These are phyloP conservation scores for Amphicarpaea edgeworthii DNA, from an alignment of 306 rosid species.

Conservation along the genomic window DNA sequence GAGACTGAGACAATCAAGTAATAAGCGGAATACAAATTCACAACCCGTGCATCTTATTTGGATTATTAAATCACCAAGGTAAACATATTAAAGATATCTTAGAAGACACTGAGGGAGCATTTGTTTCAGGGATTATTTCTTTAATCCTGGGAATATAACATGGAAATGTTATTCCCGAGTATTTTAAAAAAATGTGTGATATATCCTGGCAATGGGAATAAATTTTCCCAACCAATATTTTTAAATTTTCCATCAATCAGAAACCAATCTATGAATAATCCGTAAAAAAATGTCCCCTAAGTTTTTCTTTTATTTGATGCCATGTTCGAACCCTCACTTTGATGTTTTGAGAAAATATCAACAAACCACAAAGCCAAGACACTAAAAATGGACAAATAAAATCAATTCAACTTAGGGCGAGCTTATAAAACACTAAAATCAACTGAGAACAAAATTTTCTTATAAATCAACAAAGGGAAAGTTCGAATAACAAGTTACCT, in stretches of 20 bases:
- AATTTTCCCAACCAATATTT: too few species aligned
- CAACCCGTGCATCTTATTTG: conserved; percentile 4
- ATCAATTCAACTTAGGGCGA: background rate
- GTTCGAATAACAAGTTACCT: conserved; percentile 54
- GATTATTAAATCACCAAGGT: background rate
- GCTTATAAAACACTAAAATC: conserved; percentile 3
- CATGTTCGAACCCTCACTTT: too few species aligned
- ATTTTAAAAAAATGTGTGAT: too few species aligned
- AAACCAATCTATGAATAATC: too few species aligned
- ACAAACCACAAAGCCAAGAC: background rate
- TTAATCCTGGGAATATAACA: too few species aligned
- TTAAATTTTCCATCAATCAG: too few species aligned
- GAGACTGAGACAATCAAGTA: conserved; percentile 24
- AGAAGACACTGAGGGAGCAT: background rate
- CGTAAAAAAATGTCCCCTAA: too few species aligned
- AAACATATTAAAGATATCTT: background rate
- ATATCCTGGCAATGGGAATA: too few species aligned
- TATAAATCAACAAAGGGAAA: background rate
- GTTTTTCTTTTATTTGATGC: too few species aligned
- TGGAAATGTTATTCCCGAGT: too few species aligned
- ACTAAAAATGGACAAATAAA: background rate
- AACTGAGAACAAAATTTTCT: background rate
- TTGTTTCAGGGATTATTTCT: too few species aligned
- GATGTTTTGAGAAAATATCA: too few species aligned
- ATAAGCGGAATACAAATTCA: background rate